phyloP scores from a whole-genome alignment of 1,284 basidiomycete species.

The Papiliotrema flavescens region DNA sequence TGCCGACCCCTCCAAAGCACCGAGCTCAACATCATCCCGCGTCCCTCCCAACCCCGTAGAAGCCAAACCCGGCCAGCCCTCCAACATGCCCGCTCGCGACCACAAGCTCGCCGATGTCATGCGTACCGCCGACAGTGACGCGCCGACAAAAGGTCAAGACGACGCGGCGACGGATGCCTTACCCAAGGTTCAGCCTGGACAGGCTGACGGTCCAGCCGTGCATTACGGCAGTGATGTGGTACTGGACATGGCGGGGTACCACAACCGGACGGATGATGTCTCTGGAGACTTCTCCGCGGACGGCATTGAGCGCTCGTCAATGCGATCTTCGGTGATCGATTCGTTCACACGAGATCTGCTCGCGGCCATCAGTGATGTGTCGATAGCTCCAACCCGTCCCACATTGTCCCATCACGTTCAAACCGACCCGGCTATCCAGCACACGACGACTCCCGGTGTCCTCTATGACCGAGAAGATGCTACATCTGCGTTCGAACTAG shows the following conservation, averaged over 20 bases:
- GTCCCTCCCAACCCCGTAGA: conserved; percentile 38
- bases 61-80: conserved; percentile 22
- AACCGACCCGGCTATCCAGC: conserved; percentile 1
- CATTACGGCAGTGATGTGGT: conserved; percentile 60
- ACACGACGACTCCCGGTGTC: not conserved
- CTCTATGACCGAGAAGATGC: not conserved
- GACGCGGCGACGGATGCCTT: conserved; percentile 57
- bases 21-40: conserved; percentile 7
- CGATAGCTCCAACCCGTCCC: not conserved
- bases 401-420: not conserved
- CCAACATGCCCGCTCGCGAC: conserved; percentile 25
- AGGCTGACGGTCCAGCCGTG: conserved; percentile 60
- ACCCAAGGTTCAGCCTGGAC: conserved; percentile 52
- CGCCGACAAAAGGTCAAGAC: not conserved
- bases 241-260: conserved; percentile 53
- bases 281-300: not conserved
- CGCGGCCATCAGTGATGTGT: conserved; percentile 7
- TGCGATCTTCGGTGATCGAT: conserved; percentile 9
- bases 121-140: not conserved
- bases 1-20: conserved; percentile 3
- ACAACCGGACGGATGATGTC: conserved; percentile 15
- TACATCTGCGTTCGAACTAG: not conserved
- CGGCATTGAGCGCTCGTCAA: not conserved
- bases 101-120: conserved; percentile 14
- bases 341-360: conserved; percentile 32